A percentile compares a stretch with the other conserved stretches of the same genome.
phyloP scores from a whole-genome alignment of 441 rosid genomes.

The Populus hybrid region DNA sequence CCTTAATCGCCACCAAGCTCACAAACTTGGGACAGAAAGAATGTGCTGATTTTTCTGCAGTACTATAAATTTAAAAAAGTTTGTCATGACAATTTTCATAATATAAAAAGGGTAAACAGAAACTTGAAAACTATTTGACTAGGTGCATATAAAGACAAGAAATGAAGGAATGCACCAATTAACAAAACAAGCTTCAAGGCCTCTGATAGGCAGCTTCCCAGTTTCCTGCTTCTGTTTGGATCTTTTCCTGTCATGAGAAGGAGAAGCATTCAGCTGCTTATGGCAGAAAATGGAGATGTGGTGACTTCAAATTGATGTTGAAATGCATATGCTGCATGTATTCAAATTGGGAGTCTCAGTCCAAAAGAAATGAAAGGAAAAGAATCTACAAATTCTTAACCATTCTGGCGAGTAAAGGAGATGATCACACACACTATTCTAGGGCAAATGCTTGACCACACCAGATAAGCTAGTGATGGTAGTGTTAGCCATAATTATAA shows the following conservation, averaged over 20 bases:
- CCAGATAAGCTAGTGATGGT: not conserved
- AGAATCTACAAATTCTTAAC: not conserved
- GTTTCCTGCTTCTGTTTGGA: conserved; percentile 50
- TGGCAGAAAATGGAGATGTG: not conserved
- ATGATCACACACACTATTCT: not conserved
- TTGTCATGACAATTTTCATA: not conserved
- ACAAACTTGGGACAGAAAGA: not conserved
- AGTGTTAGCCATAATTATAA: not conserved
- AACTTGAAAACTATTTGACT: not conserved
- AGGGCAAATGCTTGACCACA: not conserved
- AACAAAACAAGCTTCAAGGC: conserved; percentile 87
- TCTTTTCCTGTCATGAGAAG: conserved; percentile 45
- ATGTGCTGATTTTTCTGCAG: not conserved
- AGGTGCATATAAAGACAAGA: not conserved
- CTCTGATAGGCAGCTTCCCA: conserved; percentile 65
- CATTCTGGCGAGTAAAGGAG: not conserved
- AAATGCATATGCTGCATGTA: not conserved
- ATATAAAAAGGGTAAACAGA: not conserved
- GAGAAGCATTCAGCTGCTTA: conserved; percentile 3
- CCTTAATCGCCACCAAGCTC: conserved; percentile 5
- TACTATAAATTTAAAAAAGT: not conserved
- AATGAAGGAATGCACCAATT: conserved; percentile 49
- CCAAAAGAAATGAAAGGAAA: not conserved
- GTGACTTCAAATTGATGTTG: not conserved
- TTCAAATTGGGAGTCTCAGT: not conserved